Evolutionary conservation across 2,329 filamentous ascomycete genomes (phyloP).

Genomic region (Aspergillus persii): DNA sequence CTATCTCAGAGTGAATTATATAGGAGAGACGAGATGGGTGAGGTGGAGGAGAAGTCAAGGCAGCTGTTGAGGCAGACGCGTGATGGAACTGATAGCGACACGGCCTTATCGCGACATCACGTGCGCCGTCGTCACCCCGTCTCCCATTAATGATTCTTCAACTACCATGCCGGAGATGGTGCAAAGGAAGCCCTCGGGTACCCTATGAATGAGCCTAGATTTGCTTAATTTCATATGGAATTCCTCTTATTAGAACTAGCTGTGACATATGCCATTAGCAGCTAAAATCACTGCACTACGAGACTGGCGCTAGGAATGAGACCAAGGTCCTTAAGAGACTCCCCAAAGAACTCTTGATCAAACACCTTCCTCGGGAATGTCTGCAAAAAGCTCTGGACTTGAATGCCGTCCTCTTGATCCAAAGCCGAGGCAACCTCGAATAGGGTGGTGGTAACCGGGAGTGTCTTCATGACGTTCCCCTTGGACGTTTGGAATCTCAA

Average conservation of each 20-base stretch:
- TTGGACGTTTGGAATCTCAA: constrained; percentile 73
- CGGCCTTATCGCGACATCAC: constrained; percentile 33
- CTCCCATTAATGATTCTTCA: not conserved
- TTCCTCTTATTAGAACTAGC: not conserved
- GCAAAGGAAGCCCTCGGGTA: no score
- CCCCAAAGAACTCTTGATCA: constrained; percentile 72
- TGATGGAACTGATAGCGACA: constrained; percentile 19
- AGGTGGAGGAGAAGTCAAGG: constrained; percentile 18
- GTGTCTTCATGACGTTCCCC: constrained; percentile 81
- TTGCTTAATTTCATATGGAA: not conserved
- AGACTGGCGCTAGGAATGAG: constrained; percentile 87
- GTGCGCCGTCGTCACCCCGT: constrained; percentile 16
- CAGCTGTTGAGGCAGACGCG: not conserved
- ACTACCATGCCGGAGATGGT: no score
- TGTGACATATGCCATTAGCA: not conserved
- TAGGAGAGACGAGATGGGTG: constrained; percentile 5
- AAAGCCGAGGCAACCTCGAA: constrained; percentile 86
- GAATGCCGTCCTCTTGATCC: constrained; percentile 65
- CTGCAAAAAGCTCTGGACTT: constrained; percentile 74
- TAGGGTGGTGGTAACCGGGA: constrained; percentile 84
- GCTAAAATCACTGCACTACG: constrained; percentile 59
- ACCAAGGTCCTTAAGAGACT: constrained; percentile 89
- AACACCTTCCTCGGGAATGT: constrained; percentile 87
- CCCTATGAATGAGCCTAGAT: no score
- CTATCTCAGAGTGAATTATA: not conserved